Percentiles rank a stretch among this genome's conserved stretches.
phyloP scores from a whole-genome alignment of 257 asterid species.

The Solanum bulbocastanum region DNA sequence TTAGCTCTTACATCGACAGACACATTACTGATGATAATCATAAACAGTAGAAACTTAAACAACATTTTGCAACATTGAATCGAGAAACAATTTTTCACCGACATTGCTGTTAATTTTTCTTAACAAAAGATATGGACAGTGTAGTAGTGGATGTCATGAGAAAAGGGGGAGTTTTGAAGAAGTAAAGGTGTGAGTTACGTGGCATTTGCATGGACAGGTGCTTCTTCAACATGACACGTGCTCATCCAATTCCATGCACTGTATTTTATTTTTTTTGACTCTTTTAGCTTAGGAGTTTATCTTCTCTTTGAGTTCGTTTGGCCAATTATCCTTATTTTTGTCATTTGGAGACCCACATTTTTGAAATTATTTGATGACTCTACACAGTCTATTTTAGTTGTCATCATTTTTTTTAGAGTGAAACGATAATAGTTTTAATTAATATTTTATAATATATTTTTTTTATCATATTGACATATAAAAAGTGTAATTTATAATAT shows the following conservation, averaged over 20 bases:
- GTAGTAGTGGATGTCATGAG: not conserved
- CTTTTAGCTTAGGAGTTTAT: not conserved
- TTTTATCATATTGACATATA: no score
- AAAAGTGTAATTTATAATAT: no score
- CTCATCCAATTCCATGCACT: not conserved
- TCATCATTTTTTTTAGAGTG: no score
- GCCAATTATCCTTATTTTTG: no score
- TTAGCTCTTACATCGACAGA: not conserved
- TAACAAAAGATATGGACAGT: not conserved
- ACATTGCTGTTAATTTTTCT: not conserved
- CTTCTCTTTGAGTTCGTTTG: not conserved
- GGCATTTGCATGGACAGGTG: slow-evolving; percentile 60
- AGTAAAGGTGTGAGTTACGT: slow-evolving; percentile 24
- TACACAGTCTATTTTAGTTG: accelerated
- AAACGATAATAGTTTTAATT: no score
- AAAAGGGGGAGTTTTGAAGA: not conserved
- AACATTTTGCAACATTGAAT: not conserved
- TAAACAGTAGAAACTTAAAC: not conserved
- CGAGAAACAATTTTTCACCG: not conserved
- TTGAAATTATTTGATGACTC: no score
- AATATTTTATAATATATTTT: no score
- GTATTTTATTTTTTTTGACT: not conserved
- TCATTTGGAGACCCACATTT: no score
- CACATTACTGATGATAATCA: not conserved
- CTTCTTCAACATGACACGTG: not conserved